These are phyloP conservation scores for Cystobasidium ongulense DNA, from an alignment of 768 basidiomycete genomes.

Conservation along the genomic window DNA sequence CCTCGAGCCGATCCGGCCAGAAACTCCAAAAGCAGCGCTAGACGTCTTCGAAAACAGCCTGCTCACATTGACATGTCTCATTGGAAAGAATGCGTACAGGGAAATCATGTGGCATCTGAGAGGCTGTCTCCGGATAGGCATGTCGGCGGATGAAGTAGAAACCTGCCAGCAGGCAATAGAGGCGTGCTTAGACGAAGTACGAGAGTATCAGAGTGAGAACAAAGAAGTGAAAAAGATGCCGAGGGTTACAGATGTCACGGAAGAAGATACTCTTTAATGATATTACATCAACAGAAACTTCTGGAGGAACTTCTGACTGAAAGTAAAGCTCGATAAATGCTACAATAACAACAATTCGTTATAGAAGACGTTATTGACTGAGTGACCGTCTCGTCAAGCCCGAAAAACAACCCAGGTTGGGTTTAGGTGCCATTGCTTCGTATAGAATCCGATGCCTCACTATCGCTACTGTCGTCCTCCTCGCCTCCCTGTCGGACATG, in stretches of 20 bases:
- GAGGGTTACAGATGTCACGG: slow-evolving; percentile 32
- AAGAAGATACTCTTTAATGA: background rate
- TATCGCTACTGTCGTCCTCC: background rate
- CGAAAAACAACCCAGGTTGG: no score
- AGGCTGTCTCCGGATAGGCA: slow-evolving; percentile 35
- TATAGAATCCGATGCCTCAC: background rate
- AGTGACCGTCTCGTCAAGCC: no score
- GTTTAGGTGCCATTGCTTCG: background rate
- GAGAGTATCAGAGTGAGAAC: slow-evolving; percentile 1
- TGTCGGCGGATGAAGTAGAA: slow-evolving; percentile 35
- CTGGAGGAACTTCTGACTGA: background rate
- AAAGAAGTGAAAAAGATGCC: slow-evolving; percentile 29
- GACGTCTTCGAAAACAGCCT: background rate
- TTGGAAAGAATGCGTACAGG: slow-evolving; percentile 23
- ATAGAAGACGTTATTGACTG: no score
- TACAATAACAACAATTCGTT: no score
- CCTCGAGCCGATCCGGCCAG: slow-evolving; percentile 14
- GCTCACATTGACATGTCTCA: slow-evolving; percentile 14
- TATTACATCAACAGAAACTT: background rate
- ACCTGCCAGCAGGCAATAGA: slow-evolving; percentile 32
- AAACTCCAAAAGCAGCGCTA: background rate
- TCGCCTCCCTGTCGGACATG: background rate
- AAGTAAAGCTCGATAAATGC: background rate
- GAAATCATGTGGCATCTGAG: slow-evolving; percentile 39
- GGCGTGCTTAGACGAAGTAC: slow-evolving; percentile 21